phyloP scores from a whole-genome alignment of 2,329 filamentous ascomycete genomes.

The Fusarium sambucinum region DNA sequence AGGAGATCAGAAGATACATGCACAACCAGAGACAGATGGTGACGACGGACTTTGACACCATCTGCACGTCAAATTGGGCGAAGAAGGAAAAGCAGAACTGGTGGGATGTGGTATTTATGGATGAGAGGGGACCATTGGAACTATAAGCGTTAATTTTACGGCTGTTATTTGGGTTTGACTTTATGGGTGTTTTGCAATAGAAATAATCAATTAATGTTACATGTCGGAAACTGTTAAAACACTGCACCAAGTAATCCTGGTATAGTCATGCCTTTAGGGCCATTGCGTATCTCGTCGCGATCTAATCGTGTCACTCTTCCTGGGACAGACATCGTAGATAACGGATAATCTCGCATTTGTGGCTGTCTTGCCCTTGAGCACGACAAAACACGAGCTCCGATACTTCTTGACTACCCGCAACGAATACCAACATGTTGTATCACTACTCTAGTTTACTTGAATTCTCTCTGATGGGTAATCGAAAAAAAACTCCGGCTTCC shows the following conservation, averaged over 20 bases:
- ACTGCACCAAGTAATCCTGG: background rate
- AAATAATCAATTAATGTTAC: background rate
- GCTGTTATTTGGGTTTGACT: background rate
- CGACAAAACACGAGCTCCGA: background rate
- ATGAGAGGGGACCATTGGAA: slow-evolving; percentile 15
- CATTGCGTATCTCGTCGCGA: background rate
- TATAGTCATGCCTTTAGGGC: background rate
- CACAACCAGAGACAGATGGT: background rate
- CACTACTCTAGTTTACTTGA: no score
- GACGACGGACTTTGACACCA: slow-evolving; percentile 4
- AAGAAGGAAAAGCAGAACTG: slow-evolving; percentile 31
- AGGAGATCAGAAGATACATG: slow-evolving; percentile 28
- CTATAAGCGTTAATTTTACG: slow-evolving; percentile 11
- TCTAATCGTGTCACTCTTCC: background rate
- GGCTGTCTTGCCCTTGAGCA: background rate
- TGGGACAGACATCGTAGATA: background rate
- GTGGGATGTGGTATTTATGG: slow-evolving; percentile 28
- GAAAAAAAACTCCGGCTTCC: background rate
- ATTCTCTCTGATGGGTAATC: background rate
- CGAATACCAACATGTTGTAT: no score
- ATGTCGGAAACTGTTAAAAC: background rate
- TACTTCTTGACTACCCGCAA: background rate
- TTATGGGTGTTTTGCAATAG: background rate
- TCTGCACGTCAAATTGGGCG: slow-evolving; percentile 21
- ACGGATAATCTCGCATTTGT: no score